Evolutionary conservation across 2,329 filamentous ascomycete species (phyloP), one percentile per base, ranked within the genome.

Genomic region (Colletotrichum filicis): DNA sequence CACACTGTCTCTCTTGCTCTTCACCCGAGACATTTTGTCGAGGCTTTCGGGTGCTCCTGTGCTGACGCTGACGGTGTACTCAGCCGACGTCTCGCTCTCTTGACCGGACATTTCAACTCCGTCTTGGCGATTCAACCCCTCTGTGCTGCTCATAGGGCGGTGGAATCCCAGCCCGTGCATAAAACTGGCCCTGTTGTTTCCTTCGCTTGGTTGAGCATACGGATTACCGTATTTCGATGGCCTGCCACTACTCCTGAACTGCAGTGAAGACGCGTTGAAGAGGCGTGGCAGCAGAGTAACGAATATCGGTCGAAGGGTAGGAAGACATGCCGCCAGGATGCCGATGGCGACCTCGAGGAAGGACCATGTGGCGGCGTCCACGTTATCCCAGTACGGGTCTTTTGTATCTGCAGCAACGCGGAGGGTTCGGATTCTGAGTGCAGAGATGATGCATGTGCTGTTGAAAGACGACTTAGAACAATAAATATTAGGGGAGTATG

Each of bases 341-440:
- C 76, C 79, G 26, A 77, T 77, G 65, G 77, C 78, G 66, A 80
- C 74, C 69, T 82, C 80, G 35, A 79, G 77, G 58, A 79, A 76
- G 12, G 79, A 79, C 77, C 79, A 80, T 57, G 79, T 79, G 1
- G 80, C 77, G 1, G 79, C 78, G 8, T 78, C 75, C 2, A 79
- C 76, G 35, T 80, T 80, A 64, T 80, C 78, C 79, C 80, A 82
- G 32, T 78, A 77, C 1, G 75, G 74, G 71, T 76, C 75, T 19
- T 73, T 19, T 5, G 75, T 77, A 3, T 68, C 70, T 24, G 74
- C 74, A 11, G 78, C 78, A 11, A 58, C 58, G 56, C 74, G 76
- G 22, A 82, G 76, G 4, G 78, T 79, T 32, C 78, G 77, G n/a
- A 82, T 76, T 28, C 80, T 79, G 16, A 80, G 75, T 49, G 78